Evolutionary conservation across 192 early-diverging fungal genomes (phyloP), one percentile per base, ranked within the genome.

Genomic region (Coemansia sp.): DNA sequence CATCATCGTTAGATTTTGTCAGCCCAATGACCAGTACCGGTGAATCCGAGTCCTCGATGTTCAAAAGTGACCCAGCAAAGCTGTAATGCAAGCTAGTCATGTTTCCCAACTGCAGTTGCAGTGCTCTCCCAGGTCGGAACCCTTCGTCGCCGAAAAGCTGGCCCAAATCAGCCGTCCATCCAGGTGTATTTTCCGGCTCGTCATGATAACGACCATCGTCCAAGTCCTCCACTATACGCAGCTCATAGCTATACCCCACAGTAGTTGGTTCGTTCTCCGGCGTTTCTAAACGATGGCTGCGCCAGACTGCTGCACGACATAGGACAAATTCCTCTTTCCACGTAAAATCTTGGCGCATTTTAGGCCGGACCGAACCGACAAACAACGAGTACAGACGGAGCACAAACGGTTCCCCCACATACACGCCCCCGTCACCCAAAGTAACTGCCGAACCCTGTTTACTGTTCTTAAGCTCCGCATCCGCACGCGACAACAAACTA

Each of bases 301-400:
- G 67, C 78, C 71, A 71, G 29, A 84, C 51, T 4, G 50, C 60
- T 12, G 76, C 82, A 11, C 69, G 71, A 56, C 82, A 83, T 64
- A 88, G 86, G 12, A 75, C 83, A 58, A 84, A 88, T 59, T 93
- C 92, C 68, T 93, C 92, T 66, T 92, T 91, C 92, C 92, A 93
- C 2, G 91, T 93, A 58, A 86, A 89, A 17, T 90, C 89, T 5
- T 68, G 54, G 33, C 73, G 77, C 5, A 83, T 69, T 60, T 85
- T 85, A 14, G 86, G 82, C 3, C 90, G 65, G 0, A 88, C 84
- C 7, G 88, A 89, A 0, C 80, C 86, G 7, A 83, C 71, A 71
- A 93, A 93, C 63, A 92, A 63, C 4, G 84, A 87, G 68, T 91
- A 93, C 31, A 93, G 66, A 4, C 79, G 85, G 18, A 89, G 61